A percentile compares a stretch with the other conserved stretches of the same genome.
Evolutionary conservation across 129 eudicot species (phyloP).

Genomic region (Artemisia tridentata): DNA sequence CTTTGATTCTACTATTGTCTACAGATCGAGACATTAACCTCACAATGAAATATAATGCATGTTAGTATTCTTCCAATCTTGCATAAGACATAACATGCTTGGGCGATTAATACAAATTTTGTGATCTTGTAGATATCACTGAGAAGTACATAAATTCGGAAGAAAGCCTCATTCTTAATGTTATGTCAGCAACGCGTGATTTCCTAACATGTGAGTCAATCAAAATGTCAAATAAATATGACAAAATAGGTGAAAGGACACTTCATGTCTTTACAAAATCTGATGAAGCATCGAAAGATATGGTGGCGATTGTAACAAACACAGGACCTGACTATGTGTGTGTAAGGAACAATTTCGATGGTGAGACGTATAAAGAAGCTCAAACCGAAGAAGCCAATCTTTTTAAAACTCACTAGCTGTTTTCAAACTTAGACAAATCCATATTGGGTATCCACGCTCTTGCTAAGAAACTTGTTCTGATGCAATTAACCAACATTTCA

Average conservation of each 20-base stretch:
- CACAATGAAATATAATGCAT: too few relatives aligned
- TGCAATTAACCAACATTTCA: not conserved
- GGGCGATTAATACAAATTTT: not conserved
- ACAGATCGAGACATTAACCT: too few relatives aligned
- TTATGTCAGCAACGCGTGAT: not conserved
- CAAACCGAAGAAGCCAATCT: slow-evolving; percentile 1
- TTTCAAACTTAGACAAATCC: slow-evolving; percentile 13
- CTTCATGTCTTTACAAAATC: slow-evolving; percentile 6
- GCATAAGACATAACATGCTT: too few relatives aligned
- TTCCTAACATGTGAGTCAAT: not conserved
- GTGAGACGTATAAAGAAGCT: slow-evolving; percentile 6
- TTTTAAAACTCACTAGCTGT: slow-evolving; percentile 12
- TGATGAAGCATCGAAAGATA: not conserved
- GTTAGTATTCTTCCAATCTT: too few relatives aligned
- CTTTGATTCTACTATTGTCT: too few relatives aligned
- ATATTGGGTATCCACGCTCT: slow-evolving; percentile 7
- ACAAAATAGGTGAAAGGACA: slow-evolving; percentile 9
- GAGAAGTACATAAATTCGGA: not conserved
- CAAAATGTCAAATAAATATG: not conserved
- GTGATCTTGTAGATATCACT: not conserved
- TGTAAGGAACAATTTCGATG: not conserved
- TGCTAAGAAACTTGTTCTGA: slow-evolving; percentile 9
- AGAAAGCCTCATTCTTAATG: slow-evolving; percentile 1
- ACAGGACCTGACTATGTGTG: slow-evolving; percentile 10
- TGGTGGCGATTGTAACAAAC: not conserved